phyloP scores from a whole-genome alignment of 164 flowering plant genomes.

The Piper longum region DNA sequence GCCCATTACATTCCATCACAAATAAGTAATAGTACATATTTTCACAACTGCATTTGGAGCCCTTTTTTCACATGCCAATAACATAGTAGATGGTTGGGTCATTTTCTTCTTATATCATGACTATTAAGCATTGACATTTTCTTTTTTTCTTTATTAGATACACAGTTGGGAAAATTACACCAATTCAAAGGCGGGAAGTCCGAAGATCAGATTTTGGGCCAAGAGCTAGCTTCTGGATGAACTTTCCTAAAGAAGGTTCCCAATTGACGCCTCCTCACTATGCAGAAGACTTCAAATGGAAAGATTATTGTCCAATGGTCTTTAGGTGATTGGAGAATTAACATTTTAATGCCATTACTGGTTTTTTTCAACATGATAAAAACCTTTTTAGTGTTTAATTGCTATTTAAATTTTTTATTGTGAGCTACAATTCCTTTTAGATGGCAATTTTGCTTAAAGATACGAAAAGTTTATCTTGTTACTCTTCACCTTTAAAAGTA shows the following conservation, averaged over 20 bases:
- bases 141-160: constrained; percentile 34
- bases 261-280: constrained; percentile 86
- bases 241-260: constrained; percentile 85
- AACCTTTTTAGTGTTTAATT: too few relatives aligned
- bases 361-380: not conserved
- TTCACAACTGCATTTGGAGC: too few relatives aligned
- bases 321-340: constrained; percentile 53
- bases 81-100: not conserved
- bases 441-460: too few relatives aligned
- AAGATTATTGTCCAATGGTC: constrained; percentile 98
- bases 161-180: constrained; percentile 96
- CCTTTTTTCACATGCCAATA: too few relatives aligned
- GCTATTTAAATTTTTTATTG: too few relatives aligned
- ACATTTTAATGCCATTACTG: not conserved
- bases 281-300: constrained; percentile 92
- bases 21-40: too few relatives aligned
- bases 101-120: too few relatives aligned
- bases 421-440: too few relatives aligned
- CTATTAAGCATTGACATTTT: not conserved
- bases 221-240: constrained; percentile 97
- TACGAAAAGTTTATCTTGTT: too few relatives aligned
- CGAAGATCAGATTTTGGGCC: constrained; percentile 84
- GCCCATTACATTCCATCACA: too few relatives aligned
- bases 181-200: constrained; percentile 88
- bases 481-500: too few relatives aligned